Evolutionary conservation across 2,329 filamentous ascomycete species (phyloP), one percentile per base, ranked within the genome.

Genomic region (Diaporthe helianthi): DNA sequence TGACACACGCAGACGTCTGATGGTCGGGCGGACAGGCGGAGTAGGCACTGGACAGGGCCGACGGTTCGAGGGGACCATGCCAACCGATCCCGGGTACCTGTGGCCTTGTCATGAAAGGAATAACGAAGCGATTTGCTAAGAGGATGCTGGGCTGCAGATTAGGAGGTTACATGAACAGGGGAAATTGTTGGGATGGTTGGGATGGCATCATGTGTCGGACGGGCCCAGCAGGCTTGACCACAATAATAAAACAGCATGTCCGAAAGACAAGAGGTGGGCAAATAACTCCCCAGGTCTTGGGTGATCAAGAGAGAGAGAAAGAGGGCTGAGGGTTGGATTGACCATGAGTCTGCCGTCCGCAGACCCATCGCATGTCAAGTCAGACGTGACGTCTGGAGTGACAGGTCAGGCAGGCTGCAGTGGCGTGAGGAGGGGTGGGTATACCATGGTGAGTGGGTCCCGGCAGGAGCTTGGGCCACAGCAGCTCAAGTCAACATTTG

Each of bases 311-410:
- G 10, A n/a, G n/a, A n/a, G n/a, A n/a, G n/a, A n/a, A n/a, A n/a
- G n/a, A 31, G 7, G 44, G 41, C 19, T 33, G 41, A 60, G 31
- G 17, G n/a, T n/a, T n/a, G 55, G 55, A 47, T 61, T 61, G 19
- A 33, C 26, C 26, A 24, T 47, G 55, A 8, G 29, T 47, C 19
- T 61, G 55, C 38, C 55, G 58, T 61, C 58, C 36, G 58, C 47
- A 61, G 26, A 33, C 33, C 58, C 41, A 61, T 63, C n/a, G 58
- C n/a, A 26, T 49, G 44, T 63, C 58, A 63, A 47, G 49, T 63
- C 44, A 33, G 58, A 61, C 58, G 58, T 61, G 58, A 61, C 58
- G 58, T 61, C 58, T 61, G 29, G 58, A 36, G 44, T 63, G 58
- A 63, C 58, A 63, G 58, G 58, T 49, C 58, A 26, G n/a, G n/a